phyloP scores from a whole-genome alignment of 2,329 filamentous ascomycete species.

The Tolypocladium tundrense region DNA sequence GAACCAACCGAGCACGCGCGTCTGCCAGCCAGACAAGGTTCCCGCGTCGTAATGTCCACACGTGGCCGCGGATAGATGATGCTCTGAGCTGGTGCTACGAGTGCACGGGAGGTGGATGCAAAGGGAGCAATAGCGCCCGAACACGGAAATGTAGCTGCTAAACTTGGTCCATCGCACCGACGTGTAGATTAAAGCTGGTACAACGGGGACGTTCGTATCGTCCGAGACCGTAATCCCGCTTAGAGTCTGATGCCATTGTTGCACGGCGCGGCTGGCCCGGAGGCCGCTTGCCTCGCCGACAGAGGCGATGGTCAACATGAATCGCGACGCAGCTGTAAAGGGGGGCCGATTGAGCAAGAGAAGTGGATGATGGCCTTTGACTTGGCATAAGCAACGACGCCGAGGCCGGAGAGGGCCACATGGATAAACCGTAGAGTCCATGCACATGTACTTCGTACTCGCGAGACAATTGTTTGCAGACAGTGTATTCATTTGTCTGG shows the following conservation, averaged over 20 bases:
- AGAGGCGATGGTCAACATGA: not conserved
- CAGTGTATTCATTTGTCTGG: not conserved
- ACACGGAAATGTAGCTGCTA: not conserved
- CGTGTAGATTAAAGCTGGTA: not conserved
- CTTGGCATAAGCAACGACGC: not conserved
- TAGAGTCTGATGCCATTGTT: not conserved
- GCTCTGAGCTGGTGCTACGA: not conserved
- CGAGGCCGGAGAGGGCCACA: not conserved
- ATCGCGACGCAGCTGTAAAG: not conserved
- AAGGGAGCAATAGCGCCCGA: not conserved
- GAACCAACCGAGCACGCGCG: not conserved
- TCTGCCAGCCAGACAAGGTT: not conserved
- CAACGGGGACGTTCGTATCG: not conserved
- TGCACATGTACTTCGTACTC: not conserved
- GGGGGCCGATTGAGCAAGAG: not conserved
- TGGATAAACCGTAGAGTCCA: too few species aligned
- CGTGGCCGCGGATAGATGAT: not conserved
- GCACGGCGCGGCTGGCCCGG: not conserved
- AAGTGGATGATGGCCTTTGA: not conserved
- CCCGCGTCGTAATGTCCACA: not conserved
- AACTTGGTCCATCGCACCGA: not conserved
- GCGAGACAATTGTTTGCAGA: not conserved
- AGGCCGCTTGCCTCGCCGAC: not conserved
- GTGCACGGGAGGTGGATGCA: not conserved
- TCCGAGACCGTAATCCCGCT: not conserved